Base-by-base conservation (phyloP, 345 rosid genomes). In the Erodium maritimum region DNA sequence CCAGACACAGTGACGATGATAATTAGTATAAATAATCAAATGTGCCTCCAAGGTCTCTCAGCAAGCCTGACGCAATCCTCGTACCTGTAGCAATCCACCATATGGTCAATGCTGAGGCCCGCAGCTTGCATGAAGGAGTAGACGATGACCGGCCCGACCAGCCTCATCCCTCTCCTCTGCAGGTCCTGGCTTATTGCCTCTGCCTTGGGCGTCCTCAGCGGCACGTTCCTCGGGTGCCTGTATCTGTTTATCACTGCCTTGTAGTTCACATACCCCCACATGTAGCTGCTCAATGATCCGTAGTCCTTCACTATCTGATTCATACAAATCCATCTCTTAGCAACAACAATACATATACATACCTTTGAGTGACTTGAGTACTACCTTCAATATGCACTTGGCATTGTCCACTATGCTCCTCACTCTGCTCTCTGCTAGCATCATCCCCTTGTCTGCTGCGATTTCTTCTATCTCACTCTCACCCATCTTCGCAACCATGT, bases 111-210 rank as follows among this genome's bases (percentile, higher is more conserved):
- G 0, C 94, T 85, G 61, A 89, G 50, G n/a, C 99, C 99, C 2
- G 96, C 95, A 6, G 94, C 99, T 50, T 93, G 99, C 94, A 89
- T 86, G 72, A 93, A 93, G 9, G 95, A 93, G 54, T 81, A 81
- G 55, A 93, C 83, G 0, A 93, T 93, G 68, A 93, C 99, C 7
- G 99, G 99, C 19, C 99, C 99, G 0, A 83, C 96, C 2, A 86
- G 75, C 54, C 99, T 71, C 63, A 93, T 88, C 21, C 99, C 99
- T 10, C 83, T 66, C 76, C 71, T 93, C 69, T 81, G 61, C 62
- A 93, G 67, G 54, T 93, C 99, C 71, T 71, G 83, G 86, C 96
- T 93, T 1, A 93, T 77, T 14, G 71, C 75, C 65, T 87, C 96
- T 22, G 99, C 95, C 73, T 93, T 93, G n/a, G 99, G 94, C 16